phyloP scores from a whole-genome alignment of 1,284 basidiomycete genomes.

The Heterobasidion occidentale region DNA sequence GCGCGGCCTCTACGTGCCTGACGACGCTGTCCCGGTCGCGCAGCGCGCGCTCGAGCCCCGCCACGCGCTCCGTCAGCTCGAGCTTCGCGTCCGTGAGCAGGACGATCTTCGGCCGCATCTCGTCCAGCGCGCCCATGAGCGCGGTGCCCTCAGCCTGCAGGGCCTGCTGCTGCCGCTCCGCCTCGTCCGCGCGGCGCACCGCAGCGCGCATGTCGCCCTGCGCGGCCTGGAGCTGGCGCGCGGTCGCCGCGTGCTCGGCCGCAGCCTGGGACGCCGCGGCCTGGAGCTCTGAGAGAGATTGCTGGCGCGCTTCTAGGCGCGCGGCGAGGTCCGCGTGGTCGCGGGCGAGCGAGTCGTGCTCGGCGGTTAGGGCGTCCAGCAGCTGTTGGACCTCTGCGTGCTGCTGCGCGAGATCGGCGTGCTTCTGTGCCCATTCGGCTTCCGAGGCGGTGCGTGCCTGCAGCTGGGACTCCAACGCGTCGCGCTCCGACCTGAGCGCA shows the following conservation, averaged over 20 bases:
- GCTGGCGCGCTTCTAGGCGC: conserved; percentile 37
- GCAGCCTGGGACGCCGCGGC: conserved; percentile 49
- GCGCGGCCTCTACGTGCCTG: conserved; percentile 47
- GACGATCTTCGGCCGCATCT: conserved; percentile 79
- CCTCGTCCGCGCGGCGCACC: conserved; percentile 61
- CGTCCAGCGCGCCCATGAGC: conserved; percentile 69
- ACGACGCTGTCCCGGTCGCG: conserved; percentile 50
- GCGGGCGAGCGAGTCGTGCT: conserved; percentile 37
- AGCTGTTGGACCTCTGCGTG: conserved; percentile 33
- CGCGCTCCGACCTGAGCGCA: conserved; percentile 51
- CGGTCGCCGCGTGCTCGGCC: conserved; percentile 40
- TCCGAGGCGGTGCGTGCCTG: conserved; percentile 31
- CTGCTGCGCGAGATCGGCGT: conserved; percentile 35
- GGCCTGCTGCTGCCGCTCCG: conserved; percentile 60
- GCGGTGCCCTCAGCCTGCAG: conserved; percentile 66
- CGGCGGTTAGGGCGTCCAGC: conserved; percentile 33
- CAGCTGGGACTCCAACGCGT: conserved; percentile 40
- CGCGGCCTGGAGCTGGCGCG: conserved; percentile 49
- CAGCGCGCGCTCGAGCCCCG: conserved; percentile 44
- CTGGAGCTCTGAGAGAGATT: conserved; percentile 41
- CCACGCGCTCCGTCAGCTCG: conserved; percentile 56
- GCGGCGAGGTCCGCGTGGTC: conserved; percentile 41
- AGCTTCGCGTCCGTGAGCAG: conserved; percentile 66
- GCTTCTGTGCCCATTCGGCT: conserved; percentile 36
- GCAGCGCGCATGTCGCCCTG: conserved; percentile 57